These are phyloP conservation scores for Malassezia dermatis DNA, from an alignment of 1,284 basidiomycete genomes.

Conservation along the genomic window DNA sequence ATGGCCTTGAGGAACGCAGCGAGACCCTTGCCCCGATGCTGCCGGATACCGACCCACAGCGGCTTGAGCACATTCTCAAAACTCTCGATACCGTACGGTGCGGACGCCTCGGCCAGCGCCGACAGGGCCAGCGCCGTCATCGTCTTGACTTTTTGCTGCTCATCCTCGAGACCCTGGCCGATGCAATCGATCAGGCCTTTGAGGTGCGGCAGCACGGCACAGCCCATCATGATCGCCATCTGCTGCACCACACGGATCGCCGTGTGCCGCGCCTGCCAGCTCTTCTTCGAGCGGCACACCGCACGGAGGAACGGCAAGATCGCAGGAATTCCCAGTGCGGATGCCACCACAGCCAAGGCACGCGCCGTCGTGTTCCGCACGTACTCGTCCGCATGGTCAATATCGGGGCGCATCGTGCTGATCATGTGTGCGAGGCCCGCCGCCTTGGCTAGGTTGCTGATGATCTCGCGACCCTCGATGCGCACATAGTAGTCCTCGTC, in stretches of 20 bases:
- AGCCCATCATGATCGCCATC: conserved; percentile 99
- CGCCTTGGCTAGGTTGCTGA: conserved; percentile 95
- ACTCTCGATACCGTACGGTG: conserved; percentile 98
- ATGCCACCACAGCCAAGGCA: conserved; percentile 97
- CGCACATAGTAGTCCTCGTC: conserved; percentile 99
- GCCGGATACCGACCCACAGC: conserved; percentile 91
- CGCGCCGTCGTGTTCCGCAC: conserved; percentile 97
- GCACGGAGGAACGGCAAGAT: conserved; percentile 95
- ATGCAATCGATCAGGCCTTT: conserved; percentile 94
- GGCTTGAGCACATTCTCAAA: conserved; percentile 98
- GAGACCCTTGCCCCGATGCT: conserved; percentile 93
- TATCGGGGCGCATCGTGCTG: conserved; percentile 98
- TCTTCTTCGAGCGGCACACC: conserved; percentile 96
- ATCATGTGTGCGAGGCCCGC: conserved; percentile 99
- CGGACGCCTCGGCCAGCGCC: conserved; percentile 88
- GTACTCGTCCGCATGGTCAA: conserved; percentile 98
- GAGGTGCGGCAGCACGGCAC: conserved; percentile 92
- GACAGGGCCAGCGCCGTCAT: conserved; percentile 97
- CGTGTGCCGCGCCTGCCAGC: conserved; percentile 97
- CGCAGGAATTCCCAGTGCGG: conserved; percentile 92
- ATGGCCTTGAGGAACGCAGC: conserved; percentile 98
- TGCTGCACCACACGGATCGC: conserved; percentile 99
- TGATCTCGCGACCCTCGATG: conserved; percentile 98
- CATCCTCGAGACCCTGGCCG: conserved; percentile 86
- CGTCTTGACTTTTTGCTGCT: conserved; percentile 96